A percentile compares a stretch with the other conserved stretches of the same genome.
Evolutionary conservation across 2,329 filamentous ascomycete species (phyloP).

Genomic region (Pseudogymnoascus sp.): DNA sequence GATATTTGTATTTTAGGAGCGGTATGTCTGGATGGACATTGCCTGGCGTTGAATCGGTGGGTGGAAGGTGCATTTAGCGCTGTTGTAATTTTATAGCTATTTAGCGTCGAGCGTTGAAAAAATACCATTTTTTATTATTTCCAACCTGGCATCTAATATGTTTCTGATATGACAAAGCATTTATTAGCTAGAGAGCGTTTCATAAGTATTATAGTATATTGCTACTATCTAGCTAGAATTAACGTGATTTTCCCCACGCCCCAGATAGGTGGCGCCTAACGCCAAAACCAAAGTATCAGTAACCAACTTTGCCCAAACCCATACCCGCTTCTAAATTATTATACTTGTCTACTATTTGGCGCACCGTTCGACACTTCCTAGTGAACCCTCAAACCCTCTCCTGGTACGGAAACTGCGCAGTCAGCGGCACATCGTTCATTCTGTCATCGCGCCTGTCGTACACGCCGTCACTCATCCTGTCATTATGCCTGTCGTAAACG

Average conservation of each 20-base stretch:
- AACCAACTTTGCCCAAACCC: background rate
- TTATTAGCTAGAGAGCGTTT: background rate
- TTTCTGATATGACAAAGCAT: background rate
- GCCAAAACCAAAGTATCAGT: background rate
- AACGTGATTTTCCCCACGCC: background rate
- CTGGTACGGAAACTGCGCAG: background rate
- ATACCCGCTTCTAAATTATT: background rate
- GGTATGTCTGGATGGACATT: background rate
- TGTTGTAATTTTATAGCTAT: background rate
- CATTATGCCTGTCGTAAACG: background rate
- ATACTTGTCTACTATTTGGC: background rate
- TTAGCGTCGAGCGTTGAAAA: background rate
- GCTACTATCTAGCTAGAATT: background rate
- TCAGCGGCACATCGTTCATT: background rate
- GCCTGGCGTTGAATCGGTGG: background rate
- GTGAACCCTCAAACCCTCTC: background rate
- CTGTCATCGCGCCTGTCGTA: background rate
- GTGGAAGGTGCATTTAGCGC: background rate
- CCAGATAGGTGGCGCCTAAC: background rate
- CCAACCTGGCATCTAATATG: background rate
- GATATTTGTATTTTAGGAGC: background rate
- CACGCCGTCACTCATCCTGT: background rate
- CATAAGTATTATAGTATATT: background rate
- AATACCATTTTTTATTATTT: background rate
- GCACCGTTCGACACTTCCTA: background rate